Conservation (phyloP, 257 asterid species). For the Solanum pinnatisectum region DNA sequence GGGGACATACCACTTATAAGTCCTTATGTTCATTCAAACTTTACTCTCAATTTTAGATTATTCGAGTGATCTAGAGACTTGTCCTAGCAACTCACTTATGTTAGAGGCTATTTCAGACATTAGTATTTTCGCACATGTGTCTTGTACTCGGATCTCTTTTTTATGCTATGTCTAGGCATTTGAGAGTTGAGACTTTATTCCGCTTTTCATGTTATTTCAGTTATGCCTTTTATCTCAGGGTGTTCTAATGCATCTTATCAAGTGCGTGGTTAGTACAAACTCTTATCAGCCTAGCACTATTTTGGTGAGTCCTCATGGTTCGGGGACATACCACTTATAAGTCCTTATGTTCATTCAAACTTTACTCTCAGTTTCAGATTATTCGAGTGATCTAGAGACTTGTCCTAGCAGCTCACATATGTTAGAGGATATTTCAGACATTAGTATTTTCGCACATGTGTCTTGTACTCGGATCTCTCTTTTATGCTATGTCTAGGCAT, state of each 20-base stretch:
- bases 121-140: neutral
- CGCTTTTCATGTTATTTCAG: neutral
- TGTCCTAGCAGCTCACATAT: neutral
- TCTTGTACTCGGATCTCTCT: neutral
- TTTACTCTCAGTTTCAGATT: neutral
- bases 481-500: neutral
- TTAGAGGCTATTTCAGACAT: neutral
- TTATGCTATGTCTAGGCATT: neutral
- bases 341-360: no score
- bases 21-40: neutral
- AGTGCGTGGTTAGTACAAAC: no score
- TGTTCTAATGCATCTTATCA: no score
- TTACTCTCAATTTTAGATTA: neutral
- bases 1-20: neutral
- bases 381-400: neutral
- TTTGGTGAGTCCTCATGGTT: no score
- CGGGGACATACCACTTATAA: no score
- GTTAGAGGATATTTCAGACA: neutral
- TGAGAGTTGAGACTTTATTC: neutral
- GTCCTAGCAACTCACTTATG: neutral
- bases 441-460: neutral
- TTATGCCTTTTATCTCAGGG: neutral
- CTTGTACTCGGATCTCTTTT: neutral
- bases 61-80: neutral
- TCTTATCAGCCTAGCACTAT: no score